Percentiles rank a stretch among this genome's conserved stretches.
Conservation (phyloP, 257 asterid species). For the Lantana camara region DNA sequence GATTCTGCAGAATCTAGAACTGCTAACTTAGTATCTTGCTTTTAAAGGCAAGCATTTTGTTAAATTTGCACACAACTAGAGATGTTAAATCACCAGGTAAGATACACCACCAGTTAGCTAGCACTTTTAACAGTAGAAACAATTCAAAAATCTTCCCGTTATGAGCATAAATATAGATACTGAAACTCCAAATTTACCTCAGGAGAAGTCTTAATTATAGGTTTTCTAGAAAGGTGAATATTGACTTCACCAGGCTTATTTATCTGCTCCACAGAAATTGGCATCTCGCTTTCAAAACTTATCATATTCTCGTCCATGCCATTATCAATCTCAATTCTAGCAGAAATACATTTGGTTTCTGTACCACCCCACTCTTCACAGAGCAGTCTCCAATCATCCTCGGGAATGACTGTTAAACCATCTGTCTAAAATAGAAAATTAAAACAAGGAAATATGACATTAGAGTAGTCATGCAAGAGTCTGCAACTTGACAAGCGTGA, state of each 20-base stretch:
- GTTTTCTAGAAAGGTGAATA: conserved; percentile 41
- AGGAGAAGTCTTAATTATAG: conserved; percentile 67
- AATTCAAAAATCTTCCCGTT: conserved; percentile 23
- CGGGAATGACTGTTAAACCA: conserved; percentile 60
- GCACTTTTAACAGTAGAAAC: conserved; percentile 13
- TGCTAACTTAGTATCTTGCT: neutral
- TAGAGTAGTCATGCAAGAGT: conserved; percentile 29
- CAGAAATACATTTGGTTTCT: conserved; percentile 60
- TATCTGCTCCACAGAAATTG: conserved; percentile 52
- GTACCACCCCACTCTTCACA: conserved; percentile 93
- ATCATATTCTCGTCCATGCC: conserved; percentile 43
- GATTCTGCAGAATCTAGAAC: conserved; percentile 18
- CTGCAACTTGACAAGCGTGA: conserved; percentile 14
- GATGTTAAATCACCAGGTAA: neutral
- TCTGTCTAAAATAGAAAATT: conserved; percentile 57
- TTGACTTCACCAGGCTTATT: conserved; percentile 45
- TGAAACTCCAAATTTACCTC: conserved; percentile 58
- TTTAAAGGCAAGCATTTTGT: conserved; percentile 4
- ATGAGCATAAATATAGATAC: conserved; percentile 19
- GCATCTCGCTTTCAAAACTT: conserved; percentile 50
- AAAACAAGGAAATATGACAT: conserved; percentile 21
- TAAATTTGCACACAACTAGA: conserved; percentile 1
- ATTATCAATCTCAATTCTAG: conserved; percentile 54
- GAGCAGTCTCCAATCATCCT: conserved; percentile 85
- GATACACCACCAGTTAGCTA: neutral